Base-by-base conservation (phyloP, 2,329 filamentous ascomycete species). In the Monilinia fructigena region DNA sequence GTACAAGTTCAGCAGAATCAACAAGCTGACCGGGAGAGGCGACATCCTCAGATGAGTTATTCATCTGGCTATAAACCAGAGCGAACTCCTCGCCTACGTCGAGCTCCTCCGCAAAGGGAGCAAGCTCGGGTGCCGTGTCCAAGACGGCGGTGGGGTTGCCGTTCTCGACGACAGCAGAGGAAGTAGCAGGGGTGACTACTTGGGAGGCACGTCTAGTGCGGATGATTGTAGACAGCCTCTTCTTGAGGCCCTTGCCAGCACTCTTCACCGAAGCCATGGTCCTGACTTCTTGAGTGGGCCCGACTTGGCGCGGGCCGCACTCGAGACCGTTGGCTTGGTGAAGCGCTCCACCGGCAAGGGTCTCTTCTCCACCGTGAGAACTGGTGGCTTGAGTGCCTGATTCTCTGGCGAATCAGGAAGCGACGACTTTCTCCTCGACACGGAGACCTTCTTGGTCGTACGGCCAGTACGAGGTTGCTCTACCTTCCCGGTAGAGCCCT, bases 211-310 rank as follows among this genome's bases (percentile, higher is more conserved):
- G 64, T 1, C 64, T 50, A 1, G 20, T 28, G 26, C 35, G 16
- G 20, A 66, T 62, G 48, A 66, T 66, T 20, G n/a, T 58, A 2
- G 58, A 66, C 18, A 66, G 26, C 1, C 64, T 58, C 12, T 50
- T 63, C 40, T 66, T 66, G 6, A 66, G 28, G 12, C 56, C 64
- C 38, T 60, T 66, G n/a, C 64, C 45, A n/a, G 56, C 64, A 18
- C 47, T 63, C n/a, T 66, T 66, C 6, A 66, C 38, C 26, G 56
- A 62, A 26, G 48, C 35, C 23, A 62, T 52, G 6, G 64, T 38
- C 5, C 54, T 2, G 64, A 31, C 31, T 42, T 50, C 40, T 35
- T 23, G 16, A 35, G 42, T n/a, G 52, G 54, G 20, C 20, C 31
- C 20, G 56, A 18, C 1, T 60, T 60, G 31, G 58, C 45, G n/a